A percentile compares a stretch with the other conserved stretches of the same genome.
Evolutionary conservation across 495 filamentous ascomycete genomes (phyloP).

Genomic region (Talaromyces proteolyticus): DNA sequence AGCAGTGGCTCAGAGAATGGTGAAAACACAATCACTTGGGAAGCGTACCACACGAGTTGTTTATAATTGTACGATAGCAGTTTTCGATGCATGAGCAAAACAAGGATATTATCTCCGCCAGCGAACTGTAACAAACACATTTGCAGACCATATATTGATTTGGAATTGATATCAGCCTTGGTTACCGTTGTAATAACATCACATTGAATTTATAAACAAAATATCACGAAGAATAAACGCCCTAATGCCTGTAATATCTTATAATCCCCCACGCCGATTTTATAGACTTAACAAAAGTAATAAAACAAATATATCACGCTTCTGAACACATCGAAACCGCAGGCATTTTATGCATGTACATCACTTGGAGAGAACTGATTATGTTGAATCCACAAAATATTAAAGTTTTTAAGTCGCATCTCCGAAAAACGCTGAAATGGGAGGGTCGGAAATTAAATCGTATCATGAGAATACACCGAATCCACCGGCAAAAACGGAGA

Average conservation of each 20-base stretch:
- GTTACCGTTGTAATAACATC: background rate
- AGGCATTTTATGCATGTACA: constrained; percentile 6
- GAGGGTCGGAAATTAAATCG: background rate
- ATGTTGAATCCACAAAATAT: too few species aligned
- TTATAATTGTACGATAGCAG: too few species aligned
- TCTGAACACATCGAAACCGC: too few species aligned
- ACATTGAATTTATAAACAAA: background rate
- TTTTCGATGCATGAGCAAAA: too few species aligned
- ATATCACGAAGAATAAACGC: too few species aligned
- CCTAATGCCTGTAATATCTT: too few species aligned
- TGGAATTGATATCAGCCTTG: too few species aligned
- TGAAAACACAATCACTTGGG: constrained; percentile 11
- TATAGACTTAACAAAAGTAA: background rate
- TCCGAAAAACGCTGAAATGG: background rate
- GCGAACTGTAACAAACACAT: too few species aligned
- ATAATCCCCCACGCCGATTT: background rate
- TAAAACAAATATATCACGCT: constrained; percentile 2
- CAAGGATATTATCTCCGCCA: too few species aligned
- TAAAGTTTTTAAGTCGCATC: too few species aligned
- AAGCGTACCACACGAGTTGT: constrained; percentile 22
- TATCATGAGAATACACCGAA: constrained; percentile 48
- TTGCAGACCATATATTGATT: too few species aligned
- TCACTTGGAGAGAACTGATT: too few species aligned
- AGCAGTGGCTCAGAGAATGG: background rate
- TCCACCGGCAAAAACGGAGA: constrained; percentile 81